A percentile compares a stretch with the other conserved stretches of the same genome.
phyloP scores from a whole-genome alignment of 2,329 filamentous ascomycete genomes.

The Xylaria multiplex region DNA sequence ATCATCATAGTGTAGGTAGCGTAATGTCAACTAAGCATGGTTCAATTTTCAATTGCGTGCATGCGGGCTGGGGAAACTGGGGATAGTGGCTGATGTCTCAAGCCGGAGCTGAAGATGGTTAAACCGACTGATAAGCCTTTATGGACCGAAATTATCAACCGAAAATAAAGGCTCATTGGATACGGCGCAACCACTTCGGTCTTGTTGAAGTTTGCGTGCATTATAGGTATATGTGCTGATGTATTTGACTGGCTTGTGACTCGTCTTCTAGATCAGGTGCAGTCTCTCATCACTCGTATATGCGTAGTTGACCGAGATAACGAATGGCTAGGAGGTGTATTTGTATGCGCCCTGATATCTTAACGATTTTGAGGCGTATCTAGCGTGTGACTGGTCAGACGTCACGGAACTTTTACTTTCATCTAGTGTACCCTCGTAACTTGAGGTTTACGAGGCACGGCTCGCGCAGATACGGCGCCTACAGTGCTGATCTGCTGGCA shows the following conservation, averaged over 20 bases:
- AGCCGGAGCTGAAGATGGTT: constrained; percentile 19
- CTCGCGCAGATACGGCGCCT: constrained; percentile 12
- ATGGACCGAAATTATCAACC: constrained; percentile 17
- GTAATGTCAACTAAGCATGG: constrained; percentile 15
- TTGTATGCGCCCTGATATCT: neutral
- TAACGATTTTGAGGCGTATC: neutral
- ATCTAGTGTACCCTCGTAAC: neutral
- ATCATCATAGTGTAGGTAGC: neutral
- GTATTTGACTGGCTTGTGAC: neutral
- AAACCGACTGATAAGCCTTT: constrained; percentile 22
- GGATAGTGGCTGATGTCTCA: constrained; percentile 23
- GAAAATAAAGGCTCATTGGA: constrained; percentile 29
- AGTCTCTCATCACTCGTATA: neutral
- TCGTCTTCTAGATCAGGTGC: neutral
- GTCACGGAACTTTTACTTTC: neutral
- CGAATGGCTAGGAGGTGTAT: neutral
- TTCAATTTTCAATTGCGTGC: constrained; percentile 12
- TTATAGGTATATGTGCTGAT: neutral
- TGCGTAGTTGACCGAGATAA: neutral
- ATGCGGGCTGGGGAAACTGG: constrained; percentile 18
- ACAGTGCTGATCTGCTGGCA: constrained; percentile 8
- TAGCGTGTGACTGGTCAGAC: neutral
- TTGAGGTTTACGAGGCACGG: neutral
- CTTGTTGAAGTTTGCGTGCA: neutral
- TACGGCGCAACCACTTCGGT: constrained; percentile 22